Evolutionary conservation across 176 grass and related monocot genomes (phyloP).

Genomic region (Ampelocalamus luodianensis): DNA sequence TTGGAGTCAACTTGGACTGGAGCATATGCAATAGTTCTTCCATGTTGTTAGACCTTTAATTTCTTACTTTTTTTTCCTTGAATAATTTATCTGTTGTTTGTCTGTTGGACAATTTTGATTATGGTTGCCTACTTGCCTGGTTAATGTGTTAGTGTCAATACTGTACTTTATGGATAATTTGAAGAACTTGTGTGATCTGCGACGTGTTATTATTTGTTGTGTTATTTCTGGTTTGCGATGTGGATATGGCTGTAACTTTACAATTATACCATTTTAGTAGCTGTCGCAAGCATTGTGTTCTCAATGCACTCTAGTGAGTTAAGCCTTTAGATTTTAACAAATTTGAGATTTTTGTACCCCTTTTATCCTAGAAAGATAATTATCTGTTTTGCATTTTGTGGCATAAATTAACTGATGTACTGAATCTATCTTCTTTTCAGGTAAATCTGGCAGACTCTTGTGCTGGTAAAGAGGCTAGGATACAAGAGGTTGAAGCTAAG

Average conservation of each 20-base stretch:
- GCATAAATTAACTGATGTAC: neutral
- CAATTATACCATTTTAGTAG: conserved; percentile 17
- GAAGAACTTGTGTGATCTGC: neutral
- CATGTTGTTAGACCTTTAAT: conserved; percentile 3
- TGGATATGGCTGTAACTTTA: neutral
- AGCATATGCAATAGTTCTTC: neutral
- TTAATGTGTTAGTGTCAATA: neutral
- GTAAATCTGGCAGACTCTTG: conserved; percentile 73
- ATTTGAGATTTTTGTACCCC: neutral
- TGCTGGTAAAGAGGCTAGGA: conserved; percentile 67
- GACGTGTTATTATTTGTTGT: neutral
- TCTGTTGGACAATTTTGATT: neutral
- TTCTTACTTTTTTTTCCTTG: neutral
- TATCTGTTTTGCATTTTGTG: conserved; percentile 4
- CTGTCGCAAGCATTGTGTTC: neutral
- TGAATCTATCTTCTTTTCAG: conserved; percentile 44
- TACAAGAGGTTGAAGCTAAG: conserved; percentile 76
- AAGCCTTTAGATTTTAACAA: neutral
- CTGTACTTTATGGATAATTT: neutral
- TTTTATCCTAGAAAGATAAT: neutral
- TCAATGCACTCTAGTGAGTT: neutral
- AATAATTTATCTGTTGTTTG: conserved; percentile 10
- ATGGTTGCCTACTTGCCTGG: neutral
- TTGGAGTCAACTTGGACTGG: neutral
- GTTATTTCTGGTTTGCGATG: neutral